Evolutionary conservation across 768 basidiomycete species (phyloP).

Genomic region (Leucogyrophana mollusca): DNA sequence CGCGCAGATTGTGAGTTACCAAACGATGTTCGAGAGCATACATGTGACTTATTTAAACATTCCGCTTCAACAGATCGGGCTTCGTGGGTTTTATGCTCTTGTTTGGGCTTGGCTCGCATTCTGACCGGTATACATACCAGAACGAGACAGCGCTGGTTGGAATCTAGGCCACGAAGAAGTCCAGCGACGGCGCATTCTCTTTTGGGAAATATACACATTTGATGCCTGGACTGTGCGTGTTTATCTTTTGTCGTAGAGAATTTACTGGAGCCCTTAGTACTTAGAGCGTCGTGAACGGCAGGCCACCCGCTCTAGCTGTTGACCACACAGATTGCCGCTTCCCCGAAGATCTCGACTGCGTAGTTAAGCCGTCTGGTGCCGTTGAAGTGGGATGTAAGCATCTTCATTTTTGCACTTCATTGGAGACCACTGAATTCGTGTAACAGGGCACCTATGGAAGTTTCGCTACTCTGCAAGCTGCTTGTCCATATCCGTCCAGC

Average conservation of each 20-base stretch:
- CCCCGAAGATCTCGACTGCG: conserved; percentile 42
- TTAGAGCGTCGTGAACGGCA: conserved; percentile 49
- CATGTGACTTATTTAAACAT: conserved; percentile 5
- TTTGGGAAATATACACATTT: conserved; percentile 54
- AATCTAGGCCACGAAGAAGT: conserved; percentile 43
- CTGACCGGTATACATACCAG: conserved; percentile 25
- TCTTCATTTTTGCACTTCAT: conserved; percentile 13
- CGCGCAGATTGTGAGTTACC: conserved; percentile 41
- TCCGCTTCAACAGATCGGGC: conserved; percentile 42
- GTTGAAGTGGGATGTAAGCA: conserved; percentile 44
- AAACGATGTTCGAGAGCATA: not conserved
- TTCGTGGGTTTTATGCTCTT: conserved; percentile 38
- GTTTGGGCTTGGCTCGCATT: not conserved
- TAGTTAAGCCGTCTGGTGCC: conserved; percentile 30
- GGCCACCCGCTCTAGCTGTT: conserved; percentile 46
- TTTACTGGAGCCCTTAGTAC: not conserved
- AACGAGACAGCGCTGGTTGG: conserved; percentile 51
- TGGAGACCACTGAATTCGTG: not conserved
- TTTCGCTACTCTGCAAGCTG: conserved; percentile 44
- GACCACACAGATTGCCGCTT: conserved; percentile 51
- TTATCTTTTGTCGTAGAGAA: not conserved
- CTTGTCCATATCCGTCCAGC: conserved; percentile 41
- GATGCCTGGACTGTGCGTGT: conserved; percentile 47
- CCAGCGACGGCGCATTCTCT: conserved; percentile 44
- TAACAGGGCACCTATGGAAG: conserved; percentile 44